Evolutionary conservation across 768 basidiomycete genomes (phyloP).

Genomic region (Gymnopilus dilepis): DNA sequence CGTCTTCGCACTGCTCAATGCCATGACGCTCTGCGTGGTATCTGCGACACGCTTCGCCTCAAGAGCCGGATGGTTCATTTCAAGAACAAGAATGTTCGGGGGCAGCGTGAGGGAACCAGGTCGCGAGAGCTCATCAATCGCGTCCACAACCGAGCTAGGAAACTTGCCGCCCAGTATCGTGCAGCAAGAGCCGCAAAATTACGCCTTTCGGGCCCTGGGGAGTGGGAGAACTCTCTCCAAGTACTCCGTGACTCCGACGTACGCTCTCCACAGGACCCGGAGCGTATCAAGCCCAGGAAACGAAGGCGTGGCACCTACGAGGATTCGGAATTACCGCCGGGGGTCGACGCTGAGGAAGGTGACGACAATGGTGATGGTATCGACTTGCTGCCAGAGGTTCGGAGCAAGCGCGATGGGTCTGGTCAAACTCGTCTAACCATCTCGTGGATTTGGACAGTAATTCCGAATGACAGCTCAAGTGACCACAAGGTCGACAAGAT

Average conservation of each 20-base stretch:
- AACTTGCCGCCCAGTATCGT: background rate
- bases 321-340: background rate
- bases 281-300: background rate
- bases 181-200: background rate
- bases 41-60: background rate
- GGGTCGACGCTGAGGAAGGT: background rate
- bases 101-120: background rate
- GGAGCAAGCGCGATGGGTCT: background rate
- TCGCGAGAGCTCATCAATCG: no score
- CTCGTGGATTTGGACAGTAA: slow-evolving; percentile 12
- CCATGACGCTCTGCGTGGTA: background rate
- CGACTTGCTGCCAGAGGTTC: slow-evolving; percentile 1
- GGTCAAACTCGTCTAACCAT: no score
- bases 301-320: background rate
- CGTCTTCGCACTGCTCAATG: background rate
- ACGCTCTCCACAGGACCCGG: background rate
- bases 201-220: background rate
- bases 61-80: slow-evolving; percentile 1
- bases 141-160: background rate
- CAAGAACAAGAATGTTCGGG: slow-evolving; percentile 7
- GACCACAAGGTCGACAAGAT: background rate
- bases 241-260: background rate
- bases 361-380: background rate
- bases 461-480: background rate
- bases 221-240: background rate